These are phyloP conservation scores for Candida insectorum DNA, from an alignment of 805 yeast species.

Conservation along the genomic window DNA sequence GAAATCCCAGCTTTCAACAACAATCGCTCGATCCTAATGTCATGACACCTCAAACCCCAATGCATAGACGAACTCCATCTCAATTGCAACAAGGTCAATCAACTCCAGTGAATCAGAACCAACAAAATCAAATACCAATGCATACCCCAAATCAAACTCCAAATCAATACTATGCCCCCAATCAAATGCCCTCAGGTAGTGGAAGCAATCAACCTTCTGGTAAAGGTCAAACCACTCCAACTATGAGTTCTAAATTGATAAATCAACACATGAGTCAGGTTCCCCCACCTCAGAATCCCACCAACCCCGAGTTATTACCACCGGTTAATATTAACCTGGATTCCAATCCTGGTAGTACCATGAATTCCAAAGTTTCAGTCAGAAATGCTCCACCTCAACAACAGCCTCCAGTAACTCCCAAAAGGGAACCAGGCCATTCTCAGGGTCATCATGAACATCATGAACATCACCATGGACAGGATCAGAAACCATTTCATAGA, in stretches of 20 bases:
- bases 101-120: no score
- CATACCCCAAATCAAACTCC: no score
- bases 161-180: no score
- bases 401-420: conserved; percentile 2
- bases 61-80: conserved; percentile 11
- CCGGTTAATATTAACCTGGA: conserved; percentile 22
- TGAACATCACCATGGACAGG: conserved; percentile 2
- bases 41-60: conserved; percentile 13
- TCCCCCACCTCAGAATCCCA: no score
- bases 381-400: conserved; percentile 4
- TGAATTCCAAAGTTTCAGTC: conserved; percentile 7
- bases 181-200: no score
- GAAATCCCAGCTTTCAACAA: conserved; percentile 12
- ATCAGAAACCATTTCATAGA: conserved; percentile 62
- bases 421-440: not conserved
- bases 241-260: conserved; percentile 10
- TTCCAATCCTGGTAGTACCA: conserved; percentile 6
- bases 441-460: conserved; percentile 5
- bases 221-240: no score
- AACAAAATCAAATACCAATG: no score
- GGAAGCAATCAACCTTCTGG: no score
- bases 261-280: conserved; percentile 4
- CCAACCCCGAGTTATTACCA: conserved; percentile 33
- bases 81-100: no score
- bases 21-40: no score